Conservation (phyloP, 1,139 yeast genomes). For the Pichia sp. region DNA sequence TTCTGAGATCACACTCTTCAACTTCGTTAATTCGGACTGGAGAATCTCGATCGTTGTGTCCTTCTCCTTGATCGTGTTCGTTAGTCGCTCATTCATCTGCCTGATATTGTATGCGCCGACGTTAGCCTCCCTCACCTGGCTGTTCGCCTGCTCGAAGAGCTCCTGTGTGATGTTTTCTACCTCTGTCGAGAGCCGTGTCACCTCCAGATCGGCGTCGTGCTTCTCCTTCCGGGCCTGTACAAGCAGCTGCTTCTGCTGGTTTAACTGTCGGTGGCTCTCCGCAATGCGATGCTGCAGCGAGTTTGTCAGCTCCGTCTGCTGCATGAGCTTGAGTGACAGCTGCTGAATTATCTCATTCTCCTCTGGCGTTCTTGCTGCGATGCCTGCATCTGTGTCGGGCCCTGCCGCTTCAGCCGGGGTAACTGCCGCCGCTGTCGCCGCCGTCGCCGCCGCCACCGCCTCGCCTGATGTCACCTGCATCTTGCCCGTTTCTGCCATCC, state of each 20-base stretch:
- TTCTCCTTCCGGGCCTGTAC: conserved; percentile 16
- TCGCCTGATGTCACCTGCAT: too few species aligned
- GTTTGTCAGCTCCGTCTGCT: conserved; percentile 25
- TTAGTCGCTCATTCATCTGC: conserved; percentile 47
- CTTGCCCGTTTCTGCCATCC: too few species aligned
- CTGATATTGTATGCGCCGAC: conserved; percentile 35
- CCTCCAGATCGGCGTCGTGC: conserved; percentile 46
- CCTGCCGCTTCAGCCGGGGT: not conserved
- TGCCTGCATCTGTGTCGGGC: not conserved
- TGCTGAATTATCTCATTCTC: conserved; percentile 17
- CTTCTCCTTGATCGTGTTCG: conserved; percentile 67
- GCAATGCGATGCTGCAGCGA: conserved; percentile 30
- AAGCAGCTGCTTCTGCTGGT: conserved; percentile 23
- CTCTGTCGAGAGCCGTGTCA: conserved; percentile 50
- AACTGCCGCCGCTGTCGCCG: not conserved
- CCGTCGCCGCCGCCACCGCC: not conserved
- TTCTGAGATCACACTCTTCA: conserved; percentile 51
- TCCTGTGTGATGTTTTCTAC: conserved; percentile 75
- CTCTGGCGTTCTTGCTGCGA: not conserved
- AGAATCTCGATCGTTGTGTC: conserved; percentile 62
- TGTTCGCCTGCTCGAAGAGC: conserved; percentile 68
- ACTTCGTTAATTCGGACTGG: conserved; percentile 63
- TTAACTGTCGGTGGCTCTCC: conserved; percentile 34
- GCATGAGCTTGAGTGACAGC: conserved; percentile 24
- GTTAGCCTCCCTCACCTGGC: conserved; percentile 71